Evolutionary conservation across 768 basidiomycete species (phyloP).

Genomic region (Tylopilus plumbeoviolaceoides): DNA sequence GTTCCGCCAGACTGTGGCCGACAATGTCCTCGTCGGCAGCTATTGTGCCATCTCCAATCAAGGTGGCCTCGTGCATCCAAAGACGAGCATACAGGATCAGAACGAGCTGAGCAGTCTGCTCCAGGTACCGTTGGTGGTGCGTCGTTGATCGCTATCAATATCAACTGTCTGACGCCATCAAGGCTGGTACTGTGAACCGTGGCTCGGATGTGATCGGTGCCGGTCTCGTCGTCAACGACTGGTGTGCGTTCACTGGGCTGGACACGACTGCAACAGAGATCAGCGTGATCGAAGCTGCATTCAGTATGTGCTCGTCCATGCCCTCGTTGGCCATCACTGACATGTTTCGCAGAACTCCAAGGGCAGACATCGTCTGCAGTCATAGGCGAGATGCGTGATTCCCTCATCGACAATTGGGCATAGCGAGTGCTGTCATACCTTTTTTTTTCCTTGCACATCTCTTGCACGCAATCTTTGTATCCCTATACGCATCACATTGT

Average conservation of each 20-base stretch:
- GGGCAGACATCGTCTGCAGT: slow-evolving; percentile 78
- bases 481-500: slow-evolving; percentile 12
- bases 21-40: slow-evolving; percentile 94
- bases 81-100: slow-evolving; percentile 95
- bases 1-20: slow-evolving; percentile 95
- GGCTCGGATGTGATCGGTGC: slow-evolving; percentile 98
- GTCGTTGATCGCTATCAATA: slow-evolving; percentile 29
- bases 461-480: slow-evolving; percentile 20
- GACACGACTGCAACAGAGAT: slow-evolving; percentile 99
- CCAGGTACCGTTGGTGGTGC: slow-evolving; percentile 90
- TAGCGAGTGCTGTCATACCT: slow-evolving; percentile 7
- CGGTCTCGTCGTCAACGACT: slow-evolving; percentile 97
- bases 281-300: slow-evolving; percentile 94
- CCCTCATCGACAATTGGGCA: slow-evolving; percentile 91
- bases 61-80: slow-evolving; percentile 96
- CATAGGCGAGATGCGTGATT: slow-evolving; percentile 89
- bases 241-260: slow-evolving; percentile 98
- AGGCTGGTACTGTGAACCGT: slow-evolving; percentile 98
- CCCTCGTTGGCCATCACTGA: slow-evolving; percentile 4
- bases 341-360: slow-evolving; percentile 62
- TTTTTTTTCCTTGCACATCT: not conserved
- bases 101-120: slow-evolving; percentile 93
- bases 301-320: slow-evolving; percentile 60
- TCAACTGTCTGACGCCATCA: not conserved
- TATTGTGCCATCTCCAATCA: slow-evolving; percentile 96